A percentile compares a stretch with the other conserved stretches of the same genome.
Conservation (phyloP, 2,329 filamentous ascomycete genomes). For the Tetracladium maxilliforme region DNA sequence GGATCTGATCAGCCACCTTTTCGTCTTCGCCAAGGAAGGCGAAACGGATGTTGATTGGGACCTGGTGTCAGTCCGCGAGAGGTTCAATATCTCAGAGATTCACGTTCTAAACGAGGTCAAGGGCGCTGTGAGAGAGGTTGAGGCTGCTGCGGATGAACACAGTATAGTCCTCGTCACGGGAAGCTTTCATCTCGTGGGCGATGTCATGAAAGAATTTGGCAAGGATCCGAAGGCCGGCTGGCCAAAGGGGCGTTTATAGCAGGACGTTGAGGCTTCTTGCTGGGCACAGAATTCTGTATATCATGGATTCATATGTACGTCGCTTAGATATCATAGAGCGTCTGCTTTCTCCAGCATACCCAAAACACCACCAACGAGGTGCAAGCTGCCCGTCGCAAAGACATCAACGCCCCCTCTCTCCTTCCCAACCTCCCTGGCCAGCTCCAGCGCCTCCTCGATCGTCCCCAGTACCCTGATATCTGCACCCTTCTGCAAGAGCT, state of each 20-base stretch:
- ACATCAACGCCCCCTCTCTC: slow-evolving; percentile 11
- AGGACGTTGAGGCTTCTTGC: no score
- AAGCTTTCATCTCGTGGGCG: slow-evolving; percentile 73
- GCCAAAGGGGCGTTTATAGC: no score
- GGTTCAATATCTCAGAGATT: slow-evolving; percentile 37
- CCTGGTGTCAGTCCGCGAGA: slow-evolving; percentile 2
- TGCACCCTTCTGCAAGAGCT: slow-evolving; percentile 40
- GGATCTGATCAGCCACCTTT: slow-evolving; percentile 26
- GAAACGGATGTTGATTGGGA: slow-evolving; percentile 37
- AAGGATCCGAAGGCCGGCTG: no score
- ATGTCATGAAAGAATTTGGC: slow-evolving; percentile 60
- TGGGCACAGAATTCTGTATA: no score
- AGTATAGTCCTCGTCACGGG: slow-evolving; percentile 62
- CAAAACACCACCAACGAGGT: slow-evolving; percentile 42
- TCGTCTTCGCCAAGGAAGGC: slow-evolving; percentile 48
- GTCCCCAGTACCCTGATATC: no score
- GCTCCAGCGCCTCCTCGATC: slow-evolving; percentile 26
- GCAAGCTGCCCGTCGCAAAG: slow-evolving; percentile 46
- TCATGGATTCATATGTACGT: no score
- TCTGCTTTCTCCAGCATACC: no score
- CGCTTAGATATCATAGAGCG: no score
- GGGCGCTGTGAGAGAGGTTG: slow-evolving; percentile 40
- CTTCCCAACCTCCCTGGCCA: slow-evolving; percentile 13
- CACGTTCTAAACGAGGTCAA: slow-evolving; percentile 53
- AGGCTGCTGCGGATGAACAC: slow-evolving; percentile 28